Evolutionary conservation across 2,329 filamentous ascomycete genomes (phyloP).

Genomic region (Pseudopyrenochaeta lycopersici): DNA sequence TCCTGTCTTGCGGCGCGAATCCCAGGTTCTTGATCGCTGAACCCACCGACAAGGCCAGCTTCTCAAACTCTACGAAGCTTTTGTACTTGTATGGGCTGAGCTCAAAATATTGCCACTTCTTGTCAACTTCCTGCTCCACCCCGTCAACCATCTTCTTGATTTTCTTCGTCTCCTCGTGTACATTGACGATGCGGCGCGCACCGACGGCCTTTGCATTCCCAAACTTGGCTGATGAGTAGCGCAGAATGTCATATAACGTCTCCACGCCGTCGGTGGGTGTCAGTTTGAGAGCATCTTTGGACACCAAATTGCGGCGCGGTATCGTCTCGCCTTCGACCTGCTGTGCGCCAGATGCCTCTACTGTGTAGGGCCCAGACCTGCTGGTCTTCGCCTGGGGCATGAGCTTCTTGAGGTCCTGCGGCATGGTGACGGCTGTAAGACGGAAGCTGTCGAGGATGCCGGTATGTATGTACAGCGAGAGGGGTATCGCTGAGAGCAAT

Average conservation of each 20-base stretch:
- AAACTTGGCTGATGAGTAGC: conserved; percentile 68
- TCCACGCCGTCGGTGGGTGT: conserved; percentile 73
- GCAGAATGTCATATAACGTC: conserved; percentile 83
- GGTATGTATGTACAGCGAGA: conserved; percentile 21
- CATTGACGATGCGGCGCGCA: conserved; percentile 75
- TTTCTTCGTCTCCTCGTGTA: conserved; percentile 87
- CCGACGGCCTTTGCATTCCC: conserved; percentile 66
- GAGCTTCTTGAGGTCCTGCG: conserved; percentile 57
- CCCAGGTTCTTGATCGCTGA: conserved; percentile 79
- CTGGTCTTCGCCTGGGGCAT: conserved; percentile 57
- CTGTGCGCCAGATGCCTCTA: conserved; percentile 74
- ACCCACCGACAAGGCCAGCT: conserved; percentile 73
- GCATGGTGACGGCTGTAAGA: conserved; percentile 33
- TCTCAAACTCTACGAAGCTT: conserved; percentile 81
- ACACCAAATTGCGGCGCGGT: conserved; percentile 76
- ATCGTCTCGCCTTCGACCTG: conserved; percentile 83
- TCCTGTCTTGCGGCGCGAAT: conserved; percentile 69
- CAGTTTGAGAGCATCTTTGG: conserved; percentile 74
- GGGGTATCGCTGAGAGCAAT: conserved; percentile 28
- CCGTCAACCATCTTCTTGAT: conserved; percentile 88
- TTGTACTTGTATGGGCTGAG: conserved; percentile 79
- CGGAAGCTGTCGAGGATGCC: conserved; percentile 10
- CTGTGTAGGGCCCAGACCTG: conserved; percentile 77
- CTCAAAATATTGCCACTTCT: conserved; percentile 92
- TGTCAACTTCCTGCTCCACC: conserved; percentile 79